phyloP scores from a whole-genome alignment of 192 early-diverging fungal genomes.

The Funneliformis geosporum region DNA sequence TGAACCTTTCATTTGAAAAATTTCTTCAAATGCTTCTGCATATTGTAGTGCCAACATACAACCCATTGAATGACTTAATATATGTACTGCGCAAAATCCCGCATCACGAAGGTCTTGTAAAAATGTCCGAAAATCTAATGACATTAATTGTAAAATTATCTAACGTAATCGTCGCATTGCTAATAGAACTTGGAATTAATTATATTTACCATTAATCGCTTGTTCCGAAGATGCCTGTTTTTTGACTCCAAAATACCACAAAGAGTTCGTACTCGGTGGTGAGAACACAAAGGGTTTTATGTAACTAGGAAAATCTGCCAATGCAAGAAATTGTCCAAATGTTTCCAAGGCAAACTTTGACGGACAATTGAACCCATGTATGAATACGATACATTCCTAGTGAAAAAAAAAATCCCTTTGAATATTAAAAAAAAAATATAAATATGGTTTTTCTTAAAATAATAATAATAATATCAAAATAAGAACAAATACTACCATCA shows the following conservation, averaged over 20 bases:
- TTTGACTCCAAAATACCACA: constrained; percentile 43
- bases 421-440: background rate
- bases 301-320: constrained; percentile 43
- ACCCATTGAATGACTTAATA: constrained; percentile 47
- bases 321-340: constrained; percentile 41
- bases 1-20: background rate
- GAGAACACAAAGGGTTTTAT: constrained; percentile 47
- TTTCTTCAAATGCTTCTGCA: background rate
- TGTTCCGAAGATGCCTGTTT: constrained; percentile 34
- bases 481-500: background rate
- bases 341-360: constrained; percentile 41
- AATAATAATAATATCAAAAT: background rate
- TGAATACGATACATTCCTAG: constrained; percentile 43
- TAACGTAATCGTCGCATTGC: background rate
- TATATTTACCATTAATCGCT: constrained; percentile 32
- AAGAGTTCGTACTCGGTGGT: constrained; percentile 40
- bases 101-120: constrained; percentile 38
- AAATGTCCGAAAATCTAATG: constrained; percentile 37
- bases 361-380: constrained; percentile 45
- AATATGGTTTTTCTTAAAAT: too few species aligned
- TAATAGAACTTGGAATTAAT: background rate
- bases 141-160: background rate
- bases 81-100: constrained; percentile 41
- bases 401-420: constrained; percentile 3
- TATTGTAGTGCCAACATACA: background rate